phyloP scores from a whole-genome alignment of 2,329 filamentous ascomycete species.

The Xylaria sp. region DNA sequence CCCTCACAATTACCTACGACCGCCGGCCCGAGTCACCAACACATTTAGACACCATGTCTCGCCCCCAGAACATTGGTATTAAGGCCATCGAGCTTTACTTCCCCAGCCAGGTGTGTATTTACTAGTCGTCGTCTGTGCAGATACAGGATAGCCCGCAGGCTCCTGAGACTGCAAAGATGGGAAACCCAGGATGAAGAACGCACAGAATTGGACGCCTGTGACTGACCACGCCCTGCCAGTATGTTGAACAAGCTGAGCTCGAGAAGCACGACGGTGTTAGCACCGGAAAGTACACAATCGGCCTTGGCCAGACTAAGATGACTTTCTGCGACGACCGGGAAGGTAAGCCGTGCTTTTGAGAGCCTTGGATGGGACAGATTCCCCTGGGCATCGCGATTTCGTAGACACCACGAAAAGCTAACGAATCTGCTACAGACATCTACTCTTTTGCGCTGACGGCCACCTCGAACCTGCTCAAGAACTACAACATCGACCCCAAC shows the following conservation, averaged over 20 bases:
- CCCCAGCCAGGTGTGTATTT: conserved; percentile 66
- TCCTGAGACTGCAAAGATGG: no score
- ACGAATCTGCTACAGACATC: conserved; percentile 55
- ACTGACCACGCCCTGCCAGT: conserved; percentile 45
- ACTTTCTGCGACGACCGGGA: conserved; percentile 87
- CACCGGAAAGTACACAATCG: conserved; percentile 83
- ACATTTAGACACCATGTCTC: conserved; percentile 50
- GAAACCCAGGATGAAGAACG: not conserved
- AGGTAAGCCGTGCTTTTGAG: conserved; percentile 47
- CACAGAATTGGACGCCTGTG: conserved; percentile 7
- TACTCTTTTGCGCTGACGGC: conserved; percentile 80
- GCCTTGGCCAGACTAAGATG: conserved; percentile 87
- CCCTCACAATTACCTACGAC: conserved; percentile 2
- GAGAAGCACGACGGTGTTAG: conserved; percentile 83
- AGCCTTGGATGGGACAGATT: not conserved
- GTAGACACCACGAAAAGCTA: not conserved
- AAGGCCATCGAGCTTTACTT: conserved; percentile 91
- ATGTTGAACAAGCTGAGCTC: conserved; percentile 76
- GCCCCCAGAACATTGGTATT: conserved; percentile 84
- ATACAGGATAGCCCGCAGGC: not conserved
- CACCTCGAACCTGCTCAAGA: conserved; percentile 70
- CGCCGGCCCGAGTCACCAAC: conserved; percentile 8
- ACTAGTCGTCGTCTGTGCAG: conserved; percentile 4
- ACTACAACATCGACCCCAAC: conserved; percentile 76
- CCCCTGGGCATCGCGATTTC: not conserved